These are phyloP conservation scores for Penstemon barbatus DNA, from an alignment of 257 asterid genomes.

Conservation along the genomic window DNA sequence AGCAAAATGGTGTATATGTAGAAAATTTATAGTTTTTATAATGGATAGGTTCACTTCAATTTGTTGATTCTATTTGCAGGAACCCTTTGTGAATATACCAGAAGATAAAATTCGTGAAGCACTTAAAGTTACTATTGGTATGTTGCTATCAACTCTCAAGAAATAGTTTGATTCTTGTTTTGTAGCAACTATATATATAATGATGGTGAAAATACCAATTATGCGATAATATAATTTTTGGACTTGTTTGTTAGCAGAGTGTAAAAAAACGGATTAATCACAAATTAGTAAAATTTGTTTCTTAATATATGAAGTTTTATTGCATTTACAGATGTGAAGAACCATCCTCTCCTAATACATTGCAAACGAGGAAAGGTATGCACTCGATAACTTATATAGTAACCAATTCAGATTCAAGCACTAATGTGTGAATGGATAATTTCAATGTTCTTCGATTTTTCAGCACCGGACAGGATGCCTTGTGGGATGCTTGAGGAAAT, in stretches of 20 bases:
- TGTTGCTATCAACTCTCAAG: conserved; percentile 21
- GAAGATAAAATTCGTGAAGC: conserved; percentile 81
- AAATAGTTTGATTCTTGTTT: not conserved
- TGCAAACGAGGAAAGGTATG: conserved; percentile 87
- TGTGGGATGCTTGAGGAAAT: conserved; percentile 82
- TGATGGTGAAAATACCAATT: too few relatives aligned
- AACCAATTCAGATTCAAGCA: conserved; percentile 3
- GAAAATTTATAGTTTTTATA: not conserved
- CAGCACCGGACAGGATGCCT: conserved; percentile 95
- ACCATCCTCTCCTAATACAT: conserved; percentile 77
- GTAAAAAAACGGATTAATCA: too few relatives aligned
- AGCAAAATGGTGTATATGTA: too few relatives aligned
- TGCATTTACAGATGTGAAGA: conserved; percentile 56
- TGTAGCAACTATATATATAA: too few relatives aligned
- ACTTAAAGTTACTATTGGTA: conserved; percentile 62
- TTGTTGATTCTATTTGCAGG: conserved; percentile 38
- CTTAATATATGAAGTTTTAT: not conserved
- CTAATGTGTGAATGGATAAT: conserved; percentile 14
- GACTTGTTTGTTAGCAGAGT: too few relatives aligned
- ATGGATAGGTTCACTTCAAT: not conserved
- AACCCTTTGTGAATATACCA: conserved; percentile 85
- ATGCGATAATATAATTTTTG: too few relatives aligned
- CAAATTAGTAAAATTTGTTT: too few relatives aligned
- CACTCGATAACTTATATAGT: conserved; percentile 1
- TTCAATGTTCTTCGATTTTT: conserved; percentile 8